These are phyloP conservation scores for Phytophthora macrochlamydospora DNA, from an alignment of 352 stramenopile genomes.

Conservation along the genomic window DNA sequence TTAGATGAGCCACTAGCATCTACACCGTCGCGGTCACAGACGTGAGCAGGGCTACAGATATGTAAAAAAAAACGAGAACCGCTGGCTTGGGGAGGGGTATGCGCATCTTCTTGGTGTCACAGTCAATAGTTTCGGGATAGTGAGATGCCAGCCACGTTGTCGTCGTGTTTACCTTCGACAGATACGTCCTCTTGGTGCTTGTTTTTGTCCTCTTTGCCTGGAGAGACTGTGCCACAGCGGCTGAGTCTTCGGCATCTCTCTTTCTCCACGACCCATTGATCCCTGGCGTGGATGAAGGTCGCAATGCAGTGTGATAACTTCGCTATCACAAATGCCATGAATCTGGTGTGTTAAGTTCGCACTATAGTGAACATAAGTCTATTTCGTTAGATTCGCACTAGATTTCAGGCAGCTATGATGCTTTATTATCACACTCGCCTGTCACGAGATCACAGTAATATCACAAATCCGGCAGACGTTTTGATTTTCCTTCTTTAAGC, in stretches of 20 bases:
- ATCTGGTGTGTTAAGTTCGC: background rate
- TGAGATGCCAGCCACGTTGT: background rate
- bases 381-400: too few relatives aligned
- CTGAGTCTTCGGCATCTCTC: background rate
- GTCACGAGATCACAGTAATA: background rate
- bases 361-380: too few relatives aligned
- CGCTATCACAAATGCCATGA: background rate
- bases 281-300: background rate
- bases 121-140: background rate
- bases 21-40: background rate
- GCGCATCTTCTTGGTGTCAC: background rate
- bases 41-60: background rate
- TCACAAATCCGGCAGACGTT: background rate
- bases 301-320: background rate
- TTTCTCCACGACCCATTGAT: background rate
- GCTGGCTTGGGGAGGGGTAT: constrained; percentile 1
- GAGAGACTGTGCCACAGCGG: constrained; percentile 8
- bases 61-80: constrained; percentile 2
- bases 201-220: constrained; percentile 7
- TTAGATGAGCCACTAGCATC: background rate
- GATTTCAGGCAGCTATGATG: background rate
- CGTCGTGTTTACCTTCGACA: constrained; percentile 11
- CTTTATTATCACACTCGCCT: background rate
- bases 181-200: constrained; percentile 7
- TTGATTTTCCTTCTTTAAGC: background rate